These are phyloP conservation scores for Hypoxylon fragiforme DNA, from an alignment of 495 filamentous ascomycete species.

Conservation along the genomic window DNA sequence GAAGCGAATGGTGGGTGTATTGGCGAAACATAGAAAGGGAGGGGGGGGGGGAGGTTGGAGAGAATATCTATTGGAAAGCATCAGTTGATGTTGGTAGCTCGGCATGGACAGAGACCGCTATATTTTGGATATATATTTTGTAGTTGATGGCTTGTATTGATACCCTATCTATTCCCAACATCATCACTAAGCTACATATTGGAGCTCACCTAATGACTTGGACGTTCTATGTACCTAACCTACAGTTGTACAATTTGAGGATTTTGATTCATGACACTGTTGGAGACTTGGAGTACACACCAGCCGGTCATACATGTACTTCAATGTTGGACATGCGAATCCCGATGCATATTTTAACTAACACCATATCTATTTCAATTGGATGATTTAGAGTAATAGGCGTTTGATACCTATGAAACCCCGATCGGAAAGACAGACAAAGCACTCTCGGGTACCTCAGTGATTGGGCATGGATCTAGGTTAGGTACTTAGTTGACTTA, in stretches of 20 bases:
- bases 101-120: not conserved
- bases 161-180: constrained; percentile 24
- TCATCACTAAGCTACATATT: no score
- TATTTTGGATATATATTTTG: constrained; percentile 20
- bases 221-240: no score
- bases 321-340: no score
- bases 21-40: constrained; percentile 26
- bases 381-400: no score
- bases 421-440: no score
- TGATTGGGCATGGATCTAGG: not conserved
- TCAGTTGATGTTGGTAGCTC: not conserved
- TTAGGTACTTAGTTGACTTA: not conserved
- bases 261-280: no score
- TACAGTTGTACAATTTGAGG: no score
- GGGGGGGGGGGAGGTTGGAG: not conserved
- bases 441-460: not conserved
- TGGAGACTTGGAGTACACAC: not conserved
- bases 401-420: no score
- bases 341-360: not conserved
- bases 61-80: constrained; percentile 8
- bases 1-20: constrained; percentile 3
- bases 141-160: constrained; percentile 30
- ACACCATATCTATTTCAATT: no score
- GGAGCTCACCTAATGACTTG: not conserved
- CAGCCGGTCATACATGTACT: no score